phyloP scores from a whole-genome alignment of 2,329 filamentous ascomycete species.

The Fulvia fulva region DNA sequence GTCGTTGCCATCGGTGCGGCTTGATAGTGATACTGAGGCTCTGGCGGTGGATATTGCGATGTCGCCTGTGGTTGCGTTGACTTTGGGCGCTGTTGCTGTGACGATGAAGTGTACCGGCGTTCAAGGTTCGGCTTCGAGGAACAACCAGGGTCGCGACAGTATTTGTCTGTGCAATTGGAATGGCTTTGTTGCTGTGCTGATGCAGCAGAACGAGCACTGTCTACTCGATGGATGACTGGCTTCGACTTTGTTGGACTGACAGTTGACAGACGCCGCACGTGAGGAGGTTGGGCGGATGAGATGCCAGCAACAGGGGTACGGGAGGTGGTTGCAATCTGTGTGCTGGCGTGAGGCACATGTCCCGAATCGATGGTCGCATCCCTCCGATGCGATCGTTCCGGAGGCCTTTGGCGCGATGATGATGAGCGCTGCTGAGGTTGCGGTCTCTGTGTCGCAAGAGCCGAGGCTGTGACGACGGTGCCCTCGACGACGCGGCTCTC shows the following conservation, averaged over 20 bases:
- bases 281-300: slow-evolving; percentile 4
- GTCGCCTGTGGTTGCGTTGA: slow-evolving; percentile 8
- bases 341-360: slow-evolving; percentile 49
- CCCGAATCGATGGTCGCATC: slow-evolving; percentile 58
- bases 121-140: slow-evolving; percentile 17
- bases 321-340: slow-evolving; percentile 8
- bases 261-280: slow-evolving; percentile 7
- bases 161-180: slow-evolving; percentile 46
- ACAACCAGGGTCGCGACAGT: slow-evolving; percentile 36
- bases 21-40: slow-evolving; percentile 21
- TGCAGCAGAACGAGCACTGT: slow-evolving; percentile 31
- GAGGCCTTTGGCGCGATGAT: slow-evolving; percentile 32
- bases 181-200: slow-evolving; percentile 40
- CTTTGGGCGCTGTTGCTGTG: slow-evolving; percentile 8
- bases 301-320: slow-evolving; percentile 6
- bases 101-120: slow-evolving; percentile 23
- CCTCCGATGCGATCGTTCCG: slow-evolving; percentile 25
- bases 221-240: slow-evolving; percentile 25
- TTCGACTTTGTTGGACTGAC: slow-evolving; percentile 15
- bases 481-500: slow-evolving; percentile 41
- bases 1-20: not conserved
- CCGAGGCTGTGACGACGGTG: slow-evolving; percentile 44
- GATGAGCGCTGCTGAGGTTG: slow-evolving; percentile 26
- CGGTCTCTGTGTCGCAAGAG: slow-evolving; percentile 46
- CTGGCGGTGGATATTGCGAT: slow-evolving; percentile 14